Evolutionary conservation across 106 monocot genomes (phyloP), one percentile per base, ranked within the genome.

Genomic region (Alisma plantagoaquatica): DNA sequence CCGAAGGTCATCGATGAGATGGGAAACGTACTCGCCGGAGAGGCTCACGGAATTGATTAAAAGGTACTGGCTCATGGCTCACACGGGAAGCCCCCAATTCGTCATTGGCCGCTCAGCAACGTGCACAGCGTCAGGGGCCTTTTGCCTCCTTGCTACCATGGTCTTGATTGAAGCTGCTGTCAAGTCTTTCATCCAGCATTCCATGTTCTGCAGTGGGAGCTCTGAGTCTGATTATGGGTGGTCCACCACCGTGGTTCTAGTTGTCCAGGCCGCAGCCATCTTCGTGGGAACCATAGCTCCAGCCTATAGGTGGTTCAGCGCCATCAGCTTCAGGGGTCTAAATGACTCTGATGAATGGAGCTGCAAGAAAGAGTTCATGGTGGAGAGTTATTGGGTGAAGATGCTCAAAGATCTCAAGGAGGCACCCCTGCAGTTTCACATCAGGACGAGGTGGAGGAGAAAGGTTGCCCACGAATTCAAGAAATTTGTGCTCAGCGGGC

Each of bases 181-280:
- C 26, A 19, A 50, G 41, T 53, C 53, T 17, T 15, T 43, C 26
- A 1, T 29, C 43, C 14, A 20, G 1, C 12, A 45, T 1, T 21
- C 27, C n/a, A 6, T 23, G 21, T 45, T 53, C 27, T 64, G 64
- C 18, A 9, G 17, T 27, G 53, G 64, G 4, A 14, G 2, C 0
- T 64, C 64, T 2, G 64, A 64, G 8, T 64, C 64, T 2, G 64
- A 64, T 10, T 64, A 64, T 29, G 27, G 45, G 6, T 60, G 44
- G 44, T 46, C 46, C 0, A 31, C 47, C 20, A 30, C 1, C 8
- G n/a, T 46, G 16, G 60, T 60, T 15, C 19, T 47, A 9, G 3
- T 45, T 5, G n/a, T 31, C 1, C 60, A 60, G 46, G 11, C 18
- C 4, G 4, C 31, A 4, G 43, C 46, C 2, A 16, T 60, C 29